Percentiles rank a stretch among this genome's conserved stretches.
Conservation (phyloP, 2,329 filamentous ascomycete genomes). For the Diplodia intermedia region DNA sequence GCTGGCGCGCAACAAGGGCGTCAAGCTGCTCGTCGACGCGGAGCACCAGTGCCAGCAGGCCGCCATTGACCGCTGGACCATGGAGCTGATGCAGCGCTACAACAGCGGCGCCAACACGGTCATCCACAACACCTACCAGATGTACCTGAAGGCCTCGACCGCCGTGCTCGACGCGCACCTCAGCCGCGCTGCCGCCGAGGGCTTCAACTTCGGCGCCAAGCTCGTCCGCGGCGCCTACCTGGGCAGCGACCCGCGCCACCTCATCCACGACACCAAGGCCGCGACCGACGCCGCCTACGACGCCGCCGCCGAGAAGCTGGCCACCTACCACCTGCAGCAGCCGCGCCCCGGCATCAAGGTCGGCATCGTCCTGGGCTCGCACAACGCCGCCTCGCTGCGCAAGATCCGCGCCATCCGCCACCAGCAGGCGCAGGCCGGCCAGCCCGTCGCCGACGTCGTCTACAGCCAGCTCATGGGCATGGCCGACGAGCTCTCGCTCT, state of each 20-base stretch:
- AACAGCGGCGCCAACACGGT: conserved; percentile 59
- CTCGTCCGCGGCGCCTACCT: conserved; percentile 66
- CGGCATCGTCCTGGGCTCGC: conserved; percentile 76
- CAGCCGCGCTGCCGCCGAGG: conserved; percentile 52
- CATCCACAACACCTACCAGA: conserved; percentile 72
- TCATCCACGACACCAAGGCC: conserved; percentile 63
- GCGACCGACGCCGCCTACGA: conserved; percentile 71
- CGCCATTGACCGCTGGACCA: conserved; percentile 61
- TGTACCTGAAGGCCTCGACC: conserved; percentile 60
- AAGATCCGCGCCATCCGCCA: conserved; percentile 58
- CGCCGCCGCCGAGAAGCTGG: conserved; percentile 66
- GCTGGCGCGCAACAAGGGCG: conserved; percentile 51
- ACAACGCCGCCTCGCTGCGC: conserved; percentile 76
- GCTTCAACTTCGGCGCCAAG: conserved; percentile 63
- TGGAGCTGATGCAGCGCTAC: conserved; percentile 61
- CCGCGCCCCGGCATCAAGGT: conserved; percentile 49
- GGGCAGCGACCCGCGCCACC: conserved; percentile 54
- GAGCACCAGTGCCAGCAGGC: conserved; percentile 61
- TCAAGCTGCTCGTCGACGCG: conserved; percentile 60
- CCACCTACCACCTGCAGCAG: conserved; percentile 54
- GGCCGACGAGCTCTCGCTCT: conserved; percentile 86
- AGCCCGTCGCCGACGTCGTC: conserved; percentile 57
- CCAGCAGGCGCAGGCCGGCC: conserved; percentile 44
- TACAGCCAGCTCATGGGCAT: conserved; percentile 92
- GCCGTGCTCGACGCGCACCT: conserved; percentile 55